Percentiles rank a stretch among this genome's conserved stretches.
These are phyloP conservation scores for Moringa oleifera DNA, from an alignment of 345 rosid species.

Conservation along the genomic window DNA sequence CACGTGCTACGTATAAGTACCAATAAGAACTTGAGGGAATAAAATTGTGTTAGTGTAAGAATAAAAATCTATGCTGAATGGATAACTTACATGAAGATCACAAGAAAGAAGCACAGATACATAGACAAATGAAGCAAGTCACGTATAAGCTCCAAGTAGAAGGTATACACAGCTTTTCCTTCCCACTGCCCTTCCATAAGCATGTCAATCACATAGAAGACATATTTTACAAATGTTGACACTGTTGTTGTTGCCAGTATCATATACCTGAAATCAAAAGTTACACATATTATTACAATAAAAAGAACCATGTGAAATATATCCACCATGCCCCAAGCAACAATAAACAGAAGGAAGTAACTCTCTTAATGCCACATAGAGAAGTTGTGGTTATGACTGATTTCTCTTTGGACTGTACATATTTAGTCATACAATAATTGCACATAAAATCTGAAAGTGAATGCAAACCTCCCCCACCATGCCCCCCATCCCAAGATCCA, in stretches of 20 bases:
- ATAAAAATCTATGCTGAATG: conserved; percentile 3
- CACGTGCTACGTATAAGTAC: no score
- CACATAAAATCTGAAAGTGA: no score
- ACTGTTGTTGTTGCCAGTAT: conserved; percentile 88
- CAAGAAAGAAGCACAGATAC: conserved; percentile 96
- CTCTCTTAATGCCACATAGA: no score
- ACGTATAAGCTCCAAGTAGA: conserved; percentile 87
- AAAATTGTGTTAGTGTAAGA: neutral
- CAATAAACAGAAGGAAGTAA: neutral
- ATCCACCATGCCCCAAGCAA: neutral
- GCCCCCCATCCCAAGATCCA: no score
- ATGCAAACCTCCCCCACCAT: no score
- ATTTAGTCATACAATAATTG: no score
- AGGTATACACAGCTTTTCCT: conserved; percentile 80
- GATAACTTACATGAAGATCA: conserved; percentile 82
- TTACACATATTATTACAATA: neutral
- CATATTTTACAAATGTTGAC: conserved; percentile 74
- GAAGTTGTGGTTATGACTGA: no score
- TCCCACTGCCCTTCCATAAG: conserved; percentile 99
- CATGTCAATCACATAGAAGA: conserved; percentile 86
- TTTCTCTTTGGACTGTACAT: no score
- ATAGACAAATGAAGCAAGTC: conserved; percentile 94
- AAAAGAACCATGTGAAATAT: neutral
- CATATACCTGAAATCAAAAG: conserved; percentile 63
- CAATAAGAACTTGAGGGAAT: no score